phyloP scores from a whole-genome alignment of 2,329 filamentous ascomycete genomes.

The Blastomyces percursus region DNA sequence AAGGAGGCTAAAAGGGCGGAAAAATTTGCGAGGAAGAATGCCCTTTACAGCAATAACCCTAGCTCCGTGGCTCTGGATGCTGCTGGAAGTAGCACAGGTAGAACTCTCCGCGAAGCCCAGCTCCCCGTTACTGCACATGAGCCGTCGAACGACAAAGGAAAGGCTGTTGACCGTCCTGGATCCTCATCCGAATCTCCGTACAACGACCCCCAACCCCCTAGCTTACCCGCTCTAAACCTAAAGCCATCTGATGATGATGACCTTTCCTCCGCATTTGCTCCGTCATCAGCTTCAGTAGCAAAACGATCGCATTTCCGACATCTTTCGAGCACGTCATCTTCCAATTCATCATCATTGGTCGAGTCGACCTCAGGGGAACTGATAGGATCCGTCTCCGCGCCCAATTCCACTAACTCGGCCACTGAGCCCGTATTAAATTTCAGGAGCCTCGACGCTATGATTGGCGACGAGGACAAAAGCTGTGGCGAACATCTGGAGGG shows the following conservation, averaged over 20 bases:
- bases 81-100: constrained; percentile 25
- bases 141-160: constrained; percentile 49
- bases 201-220: constrained; percentile 26
- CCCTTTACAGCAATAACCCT: constrained; percentile 43
- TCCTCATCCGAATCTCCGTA: constrained; percentile 15
- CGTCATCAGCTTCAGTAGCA: constrained; percentile 40
- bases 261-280: constrained; percentile 28
- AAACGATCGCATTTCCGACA: constrained; percentile 65
- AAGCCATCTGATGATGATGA: constrained; percentile 16
- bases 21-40: constrained; percentile 55
- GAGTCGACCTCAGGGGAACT: constrained; percentile 45
- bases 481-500: constrained; percentile 32
- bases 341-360: constrained; percentile 65
- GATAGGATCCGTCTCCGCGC: constrained; percentile 39
- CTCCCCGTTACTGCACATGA: constrained; percentile 30
- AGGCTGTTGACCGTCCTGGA: constrained; percentile 51
- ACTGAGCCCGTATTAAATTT: constrained; percentile 87
- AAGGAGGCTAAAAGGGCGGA: constrained; percentile 72
- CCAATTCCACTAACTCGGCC: constrained; percentile 40
- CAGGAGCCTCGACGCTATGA: constrained; percentile 71
- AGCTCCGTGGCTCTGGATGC: constrained; percentile 53
- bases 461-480: constrained; percentile 53
- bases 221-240: constrained; percentile 17
- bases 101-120: constrained; percentile 28
- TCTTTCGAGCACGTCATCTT: constrained; percentile 77